A percentile compares a stretch with the other conserved stretches of the same genome.
Evolutionary conservation across 495 filamentous ascomycete genomes (phyloP).

Genomic region (Jackrogersella multiformis): DNA sequence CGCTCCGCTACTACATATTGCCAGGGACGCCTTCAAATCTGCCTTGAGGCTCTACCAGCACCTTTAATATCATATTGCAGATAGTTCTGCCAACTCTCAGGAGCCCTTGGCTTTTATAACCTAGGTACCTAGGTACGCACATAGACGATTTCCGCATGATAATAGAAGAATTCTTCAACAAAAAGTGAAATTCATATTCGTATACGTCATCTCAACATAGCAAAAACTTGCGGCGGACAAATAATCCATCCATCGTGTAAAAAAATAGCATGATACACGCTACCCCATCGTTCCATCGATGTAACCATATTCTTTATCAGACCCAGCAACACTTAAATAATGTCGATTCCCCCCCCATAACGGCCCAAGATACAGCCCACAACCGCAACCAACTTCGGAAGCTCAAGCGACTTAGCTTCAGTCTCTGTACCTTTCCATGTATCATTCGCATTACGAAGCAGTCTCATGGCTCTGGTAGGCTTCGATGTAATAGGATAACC

Average conservation of each 20-base stretch:
- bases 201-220: constrained; percentile 37
- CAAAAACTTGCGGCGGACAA: constrained; percentile 13
- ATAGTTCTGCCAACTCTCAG: too few species aligned
- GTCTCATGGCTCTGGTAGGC: background rate
- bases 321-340: constrained; percentile 2
- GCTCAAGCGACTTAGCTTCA: background rate
- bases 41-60: constrained; percentile 6
- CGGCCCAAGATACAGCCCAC: background rate
- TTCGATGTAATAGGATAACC: background rate
- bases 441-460: background rate
- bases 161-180: background rate
- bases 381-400: background rate
- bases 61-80: background rate
- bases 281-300: constrained; percentile 2
- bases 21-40: constrained; percentile 10
- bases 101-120: too few species aligned
- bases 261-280: background rate
- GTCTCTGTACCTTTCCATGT: background rate
- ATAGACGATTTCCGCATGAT: background rate
- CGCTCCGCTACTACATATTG: background rate
- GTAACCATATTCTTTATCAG: constrained; percentile 5
- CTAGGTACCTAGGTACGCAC: too few species aligned
- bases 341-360: constrained; percentile 1
- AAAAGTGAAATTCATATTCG: constrained; percentile 36
- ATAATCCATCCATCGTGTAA: constrained; percentile 14